Evolutionary conservation across 192 early-diverging fungal genomes (phyloP), one percentile per base, ranked within the genome.

Genomic region (Chytriomyces confervae): DNA sequence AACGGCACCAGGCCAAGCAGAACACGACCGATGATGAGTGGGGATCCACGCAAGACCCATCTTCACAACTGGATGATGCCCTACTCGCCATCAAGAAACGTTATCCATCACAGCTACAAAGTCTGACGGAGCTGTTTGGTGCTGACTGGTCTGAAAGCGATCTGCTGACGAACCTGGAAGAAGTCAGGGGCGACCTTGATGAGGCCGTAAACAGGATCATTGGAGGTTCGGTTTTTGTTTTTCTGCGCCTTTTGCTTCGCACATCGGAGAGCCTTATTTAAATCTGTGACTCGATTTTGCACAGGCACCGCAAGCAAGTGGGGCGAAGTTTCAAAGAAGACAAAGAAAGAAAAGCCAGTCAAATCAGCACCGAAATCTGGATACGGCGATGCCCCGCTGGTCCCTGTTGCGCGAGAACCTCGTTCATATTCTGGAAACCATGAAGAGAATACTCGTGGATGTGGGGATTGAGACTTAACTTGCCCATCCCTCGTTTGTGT

Each of bases 111-210:
- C 63, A 87, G 60, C 79, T 87, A 7, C 20, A 60, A n/a, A 72
- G 75, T 5, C 82, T 87, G 48, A 76, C 78, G 66, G 71, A 77
- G 7, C 62, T 87, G 57, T 87, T 87, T 74, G 77, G 71, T 18
- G 53, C 69, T 65, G 90, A 91, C 62, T 98, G 95, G 95, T 85
- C 92, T 77, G 93, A 96, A 77, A 91, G 89, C 77, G 97, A 98
- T 84, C 87, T 98, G 71, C 79, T 96, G 57, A 92, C 87, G 51
- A 90, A 90, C 27, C 84, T 97, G 71, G 91, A 94, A 80, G 97
- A 98, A 76, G 91, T 92, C 61, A 77, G 89, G 60, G 96, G 96
- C 27, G 94, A 98, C 79, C 80, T 97, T 50, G 93, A 96, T 46
- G 74, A 88, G 27, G 91, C 95, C 62, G 90, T 93, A 84, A 84